These are phyloP conservation scores for Zalaria sp. DNA, from an alignment of 2,329 filamentous ascomycete genomes.

Conservation along the genomic window DNA sequence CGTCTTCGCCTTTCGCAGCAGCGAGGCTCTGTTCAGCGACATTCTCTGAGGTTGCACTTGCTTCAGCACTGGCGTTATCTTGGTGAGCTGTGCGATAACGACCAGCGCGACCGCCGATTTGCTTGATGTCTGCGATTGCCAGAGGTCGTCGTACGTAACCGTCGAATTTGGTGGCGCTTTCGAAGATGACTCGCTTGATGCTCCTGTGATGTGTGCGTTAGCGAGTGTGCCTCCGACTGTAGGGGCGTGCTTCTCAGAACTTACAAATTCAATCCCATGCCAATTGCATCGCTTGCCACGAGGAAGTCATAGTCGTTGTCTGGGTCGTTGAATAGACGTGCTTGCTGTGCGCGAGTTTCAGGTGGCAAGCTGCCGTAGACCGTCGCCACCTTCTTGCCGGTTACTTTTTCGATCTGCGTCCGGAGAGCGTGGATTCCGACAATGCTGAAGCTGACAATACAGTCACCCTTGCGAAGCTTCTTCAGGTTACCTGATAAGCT, in stretches of 20 bases:
- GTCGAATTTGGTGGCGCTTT: conserved; percentile 60
- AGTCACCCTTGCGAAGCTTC: conserved; percentile 74
- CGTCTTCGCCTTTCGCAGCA: conserved; percentile 12
- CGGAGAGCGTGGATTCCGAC: conserved; percentile 71
- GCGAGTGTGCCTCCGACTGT: background rate
- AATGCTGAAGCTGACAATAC: conserved; percentile 75
- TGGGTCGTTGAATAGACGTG: conserved; percentile 85
- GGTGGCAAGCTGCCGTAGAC: conserved; percentile 87
- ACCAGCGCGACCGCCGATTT: conserved; percentile 87
- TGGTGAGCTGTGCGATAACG: conserved; percentile 63
- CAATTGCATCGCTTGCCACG: conserved; percentile 88
- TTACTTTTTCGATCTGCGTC: conserved; percentile 57
- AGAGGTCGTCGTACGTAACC: conserved; percentile 45
- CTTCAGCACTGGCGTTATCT: conserved; percentile 20
- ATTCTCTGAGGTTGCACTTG: conserved; percentile 11
- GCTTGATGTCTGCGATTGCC: conserved; percentile 68
- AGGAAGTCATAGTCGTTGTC: conserved; percentile 91
- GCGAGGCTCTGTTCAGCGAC: conserved; percentile 13
- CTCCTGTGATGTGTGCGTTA: conserved; percentile 30
- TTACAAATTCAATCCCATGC: conserved; percentile 90
- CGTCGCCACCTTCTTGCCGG: conserved; percentile 71
- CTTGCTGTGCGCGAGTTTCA: conserved; percentile 84
- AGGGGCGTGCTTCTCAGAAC: conserved; percentile 10
- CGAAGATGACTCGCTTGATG: conserved; percentile 82
- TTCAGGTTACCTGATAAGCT: conserved; percentile 51